These are phyloP conservation scores for Aquilaria malaccensis DNA, from an alignment of 345 rosid species.

Conservation along the genomic window DNA sequence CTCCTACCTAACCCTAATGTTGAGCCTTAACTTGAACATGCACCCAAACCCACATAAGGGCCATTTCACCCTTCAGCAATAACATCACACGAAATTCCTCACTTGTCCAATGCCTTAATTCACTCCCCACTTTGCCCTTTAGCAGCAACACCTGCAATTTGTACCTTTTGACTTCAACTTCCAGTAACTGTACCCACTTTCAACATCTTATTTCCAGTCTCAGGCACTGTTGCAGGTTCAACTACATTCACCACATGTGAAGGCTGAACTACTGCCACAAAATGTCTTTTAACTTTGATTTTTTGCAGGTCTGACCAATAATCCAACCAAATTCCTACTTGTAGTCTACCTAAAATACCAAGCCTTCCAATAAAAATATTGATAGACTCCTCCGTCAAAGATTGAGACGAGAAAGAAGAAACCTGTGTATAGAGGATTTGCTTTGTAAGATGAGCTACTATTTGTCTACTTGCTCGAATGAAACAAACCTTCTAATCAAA, in stretches of 20 bases:
- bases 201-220: slow-evolving; percentile 18
- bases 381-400: no score
- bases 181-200: slow-evolving; percentile 36
- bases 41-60: slow-evolving; percentile 22
- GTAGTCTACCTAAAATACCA: no score
- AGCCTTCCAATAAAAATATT: no score
- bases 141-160: slow-evolving; percentile 27
- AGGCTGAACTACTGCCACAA: slow-evolving; percentile 21
- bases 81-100: slow-evolving; percentile 30
- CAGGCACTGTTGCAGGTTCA: slow-evolving; percentile 22
- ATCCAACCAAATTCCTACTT: no score
- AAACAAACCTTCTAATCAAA: no score
- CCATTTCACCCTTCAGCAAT: slow-evolving; percentile 55
- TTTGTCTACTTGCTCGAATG: no score
- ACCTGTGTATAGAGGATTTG: no score
- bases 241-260: slow-evolving; percentile 17
- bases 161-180: slow-evolving; percentile 64
- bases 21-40: not conserved
- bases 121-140: slow-evolving; percentile 45
- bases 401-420: no score
- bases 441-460: no score
- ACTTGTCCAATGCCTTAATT: slow-evolving; percentile 35
- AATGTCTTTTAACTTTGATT: slow-evolving; percentile 4
- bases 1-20: slow-evolving; percentile 24
- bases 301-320: no score